These are phyloP conservation scores for Cutaneotrichosporon sp. DNA, from an alignment of 1,284 basidiomycete species.

Conservation along the genomic window DNA sequence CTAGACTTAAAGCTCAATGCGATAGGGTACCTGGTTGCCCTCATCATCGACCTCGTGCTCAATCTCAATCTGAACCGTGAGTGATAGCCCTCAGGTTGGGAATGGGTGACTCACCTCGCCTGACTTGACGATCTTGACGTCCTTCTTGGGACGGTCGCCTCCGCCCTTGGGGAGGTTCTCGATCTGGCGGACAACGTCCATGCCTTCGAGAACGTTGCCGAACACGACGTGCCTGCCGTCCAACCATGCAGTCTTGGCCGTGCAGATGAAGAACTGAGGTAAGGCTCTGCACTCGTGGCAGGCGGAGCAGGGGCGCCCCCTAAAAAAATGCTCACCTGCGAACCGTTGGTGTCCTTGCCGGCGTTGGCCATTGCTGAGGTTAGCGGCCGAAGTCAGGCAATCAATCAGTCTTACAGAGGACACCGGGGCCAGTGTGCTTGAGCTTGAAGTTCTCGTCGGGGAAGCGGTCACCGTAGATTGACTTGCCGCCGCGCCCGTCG, in stretches of 20 bases:
- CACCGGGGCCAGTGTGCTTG: conserved; percentile 76
- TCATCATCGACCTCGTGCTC: conserved; percentile 59
- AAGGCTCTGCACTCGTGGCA: not conserved
- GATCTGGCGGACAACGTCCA: conserved; percentile 72
- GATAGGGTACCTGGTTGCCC: conserved; percentile 83
- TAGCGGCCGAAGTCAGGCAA: conserved; percentile 11
- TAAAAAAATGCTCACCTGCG: conserved; percentile 27
- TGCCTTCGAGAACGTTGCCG: conserved; percentile 81
- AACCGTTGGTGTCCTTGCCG: conserved; percentile 50
- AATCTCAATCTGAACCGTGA: conserved; percentile 56
- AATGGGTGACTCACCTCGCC: conserved; percentile 63
- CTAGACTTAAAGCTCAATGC: conserved; percentile 70
- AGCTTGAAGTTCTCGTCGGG: conserved; percentile 81
- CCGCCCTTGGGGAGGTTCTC: conserved; percentile 63
- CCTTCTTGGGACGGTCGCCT: conserved; percentile 63
- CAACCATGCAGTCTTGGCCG: conserved; percentile 65
- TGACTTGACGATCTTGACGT: conserved; percentile 70
- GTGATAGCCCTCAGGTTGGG: too few relatives aligned
- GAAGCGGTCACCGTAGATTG: conserved; percentile 58
- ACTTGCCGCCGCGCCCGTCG: conserved; percentile 61
- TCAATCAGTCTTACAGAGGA: conserved; percentile 58
- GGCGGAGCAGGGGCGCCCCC: too few relatives aligned
- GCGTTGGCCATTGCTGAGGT: conserved; percentile 79
- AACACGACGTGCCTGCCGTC: conserved; percentile 66
- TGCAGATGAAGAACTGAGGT: conserved; percentile 69